Evolutionary conservation across 2,329 filamentous ascomycete species (phyloP), one percentile per base, ranked within the genome.

Genomic region (Phialocephala sp.): DNA sequence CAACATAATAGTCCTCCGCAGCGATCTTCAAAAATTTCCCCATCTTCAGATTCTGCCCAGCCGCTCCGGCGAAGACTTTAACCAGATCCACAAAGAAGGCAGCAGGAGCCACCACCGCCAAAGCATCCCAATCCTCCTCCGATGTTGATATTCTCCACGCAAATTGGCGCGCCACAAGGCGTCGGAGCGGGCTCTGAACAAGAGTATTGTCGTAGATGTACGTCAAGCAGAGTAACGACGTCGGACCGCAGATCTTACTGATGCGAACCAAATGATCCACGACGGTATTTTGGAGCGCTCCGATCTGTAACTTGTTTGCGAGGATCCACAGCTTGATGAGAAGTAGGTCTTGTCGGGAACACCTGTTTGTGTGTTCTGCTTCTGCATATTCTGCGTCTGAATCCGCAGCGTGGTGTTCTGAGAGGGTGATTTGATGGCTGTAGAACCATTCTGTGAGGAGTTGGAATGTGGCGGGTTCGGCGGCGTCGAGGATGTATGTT

Each of bases 401-500:
- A 32, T 32, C 3, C 6, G 27, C 27, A 6, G 3, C 6, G 6
- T 6, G 3, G 6, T 32, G 27, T 6, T 32, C 27, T 6, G 3
- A 3, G 3, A 32, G 27, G 3, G 27, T 32, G 6, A 32, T 32
- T 5, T 41, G 3, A 2, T 41, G 3, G 37, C 37, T 5, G 15
- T 41, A 41, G 4, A 41, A 8, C 3, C 3, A 41, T 41, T 41
- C 37, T 12, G 15, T 12, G 3, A 41, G 37, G 9, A 41, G 15
- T 41, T 4, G 3, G 15, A 41, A 12, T 41, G 37, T 41, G 2
- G 3, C 37, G 2, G 37, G 11, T 12, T 41, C 37, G 3, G 37
- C 15, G 9, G 3, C 37, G 18, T 63, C 20, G 8, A 69, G 32
- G 1, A 20, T n/a, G 27, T 67, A 67, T 2, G 15, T 62, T 45